Evolutionary conservation across 2,329 filamentous ascomycete species (phyloP).

Genomic region (Pyrenochaeta sp.): DNA sequence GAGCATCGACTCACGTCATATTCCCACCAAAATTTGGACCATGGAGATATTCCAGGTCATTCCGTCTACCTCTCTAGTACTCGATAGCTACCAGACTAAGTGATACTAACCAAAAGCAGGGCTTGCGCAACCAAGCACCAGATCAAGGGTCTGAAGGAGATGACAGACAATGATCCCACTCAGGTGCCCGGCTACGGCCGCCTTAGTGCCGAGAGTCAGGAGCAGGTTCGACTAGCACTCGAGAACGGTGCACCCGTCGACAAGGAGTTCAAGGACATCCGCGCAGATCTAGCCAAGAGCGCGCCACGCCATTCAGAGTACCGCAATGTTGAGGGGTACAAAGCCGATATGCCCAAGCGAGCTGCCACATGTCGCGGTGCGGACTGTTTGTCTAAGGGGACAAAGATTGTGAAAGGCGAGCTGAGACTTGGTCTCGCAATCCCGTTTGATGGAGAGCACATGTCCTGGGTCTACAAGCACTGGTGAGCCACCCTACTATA

Average conservation of each 20-base stretch:
- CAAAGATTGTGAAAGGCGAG: conserved; percentile 82
- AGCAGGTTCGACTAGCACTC: conserved; percentile 76
- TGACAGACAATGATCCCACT: conserved; percentile 65
- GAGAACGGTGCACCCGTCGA: conserved; percentile 78
- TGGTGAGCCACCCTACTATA: conserved; percentile 69
- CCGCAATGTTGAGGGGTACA: conserved; percentile 22
- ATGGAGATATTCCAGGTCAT: background rate
- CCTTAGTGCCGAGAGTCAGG: conserved; percentile 70
- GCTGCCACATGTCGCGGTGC: conserved; percentile 73
- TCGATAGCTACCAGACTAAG: background rate
- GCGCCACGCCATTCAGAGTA: conserved; percentile 15
- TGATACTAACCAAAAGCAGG: conserved; percentile 60
- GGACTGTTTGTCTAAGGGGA: conserved; percentile 71
- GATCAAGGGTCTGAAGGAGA: conserved; percentile 69
- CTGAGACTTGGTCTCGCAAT: conserved; percentile 72
- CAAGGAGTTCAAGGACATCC: conserved; percentile 76
- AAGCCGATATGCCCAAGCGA: conserved; percentile 21
- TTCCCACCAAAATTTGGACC: background rate
- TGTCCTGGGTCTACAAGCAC: conserved; percentile 78
- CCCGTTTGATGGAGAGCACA: conserved; percentile 53
- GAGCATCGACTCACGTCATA: no score
- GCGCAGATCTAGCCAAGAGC: conserved; percentile 63
- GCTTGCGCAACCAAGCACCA: conserved; percentile 84
- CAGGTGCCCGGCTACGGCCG: conserved; percentile 81
- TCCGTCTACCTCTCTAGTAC: background rate